Conservation (phyloP, 345 rosid genomes). For the Passiflora organensis region DNA sequence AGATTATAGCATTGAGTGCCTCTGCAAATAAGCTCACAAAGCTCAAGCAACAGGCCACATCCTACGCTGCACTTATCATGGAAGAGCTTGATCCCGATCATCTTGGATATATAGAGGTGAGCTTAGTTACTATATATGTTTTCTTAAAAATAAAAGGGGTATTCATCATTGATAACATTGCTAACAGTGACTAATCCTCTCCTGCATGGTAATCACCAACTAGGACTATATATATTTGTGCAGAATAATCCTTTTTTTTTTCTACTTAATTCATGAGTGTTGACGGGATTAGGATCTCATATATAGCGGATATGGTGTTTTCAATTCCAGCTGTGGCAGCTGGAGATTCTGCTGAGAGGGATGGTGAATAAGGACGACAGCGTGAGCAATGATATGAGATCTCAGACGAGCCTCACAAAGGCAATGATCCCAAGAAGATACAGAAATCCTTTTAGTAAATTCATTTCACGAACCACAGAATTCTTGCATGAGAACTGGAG, state of each 20-base stretch:
- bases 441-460: constrained; percentile 56
- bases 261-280: too few relatives aligned
- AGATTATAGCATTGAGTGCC: constrained; percentile 83
- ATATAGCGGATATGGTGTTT: neutral
- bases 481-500: constrained; percentile 53
- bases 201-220: too few relatives aligned
- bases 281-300: neutral
- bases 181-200: too few relatives aligned
- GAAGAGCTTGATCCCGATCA: constrained; percentile 98
- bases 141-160: too few relatives aligned
- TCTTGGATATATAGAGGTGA: constrained; percentile 83
- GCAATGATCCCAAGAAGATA: constrained; percentile 81
- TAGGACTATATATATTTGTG: neutral
- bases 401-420: constrained; percentile 34
- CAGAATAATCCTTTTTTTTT: neutral
- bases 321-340: constrained; percentile 74
- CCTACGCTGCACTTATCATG: constrained; percentile 88
- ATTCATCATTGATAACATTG: too few relatives aligned
- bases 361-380: constrained; percentile 53
- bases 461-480: constrained; percentile 37
- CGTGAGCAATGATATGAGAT: constrained; percentile 22
- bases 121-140: too few relatives aligned
- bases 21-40: constrained; percentile 76
- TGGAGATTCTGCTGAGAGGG: constrained; percentile 70
- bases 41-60: constrained; percentile 56